Conservation (phyloP, 176 grass and related monocot genomes). For the Rhynchospora breviuscula region DNA sequence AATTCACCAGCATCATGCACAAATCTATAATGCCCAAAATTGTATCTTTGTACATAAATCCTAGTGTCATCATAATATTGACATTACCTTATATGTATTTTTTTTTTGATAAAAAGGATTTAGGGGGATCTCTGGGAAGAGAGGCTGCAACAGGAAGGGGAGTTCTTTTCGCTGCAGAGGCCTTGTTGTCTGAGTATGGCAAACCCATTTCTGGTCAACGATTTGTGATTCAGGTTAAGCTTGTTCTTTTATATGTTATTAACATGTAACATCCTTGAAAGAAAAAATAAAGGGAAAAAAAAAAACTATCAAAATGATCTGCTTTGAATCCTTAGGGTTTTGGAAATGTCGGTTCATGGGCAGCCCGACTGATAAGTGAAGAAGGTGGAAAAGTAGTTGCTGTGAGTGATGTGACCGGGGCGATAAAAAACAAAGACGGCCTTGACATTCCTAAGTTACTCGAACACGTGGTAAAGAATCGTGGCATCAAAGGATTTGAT, state of each 20-base stretch:
- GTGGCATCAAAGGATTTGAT: conserved; percentile 58
- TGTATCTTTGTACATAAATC: not conserved
- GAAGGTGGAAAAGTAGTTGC: conserved; percentile 74
- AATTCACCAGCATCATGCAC: not conserved
- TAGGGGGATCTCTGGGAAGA: conserved; percentile 88
- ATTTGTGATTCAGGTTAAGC: conserved; percentile 78
- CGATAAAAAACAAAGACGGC: conserved; percentile 63
- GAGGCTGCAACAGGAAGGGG: conserved; percentile 91
- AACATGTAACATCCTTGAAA: not conserved
- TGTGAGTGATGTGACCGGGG: conserved; percentile 76
- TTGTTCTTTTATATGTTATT: not conserved
- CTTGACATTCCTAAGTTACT: conserved; percentile 57
- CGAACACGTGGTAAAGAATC: conserved; percentile 43
- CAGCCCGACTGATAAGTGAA: conserved; percentile 61
- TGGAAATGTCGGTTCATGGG: conserved; percentile 92
- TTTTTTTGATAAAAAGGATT: conserved; percentile 43
- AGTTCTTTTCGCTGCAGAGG: conserved; percentile 79
- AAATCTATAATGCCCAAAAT: not conserved
- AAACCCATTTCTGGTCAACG: conserved; percentile 70
- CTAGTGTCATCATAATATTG: not conserved
- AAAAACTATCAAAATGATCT: not conserved
- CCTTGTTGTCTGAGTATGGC: conserved; percentile 71
- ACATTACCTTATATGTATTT: not conserved
- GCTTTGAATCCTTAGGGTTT: conserved; percentile 54
- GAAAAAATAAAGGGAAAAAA: not conserved